A percentile compares a stretch with the other conserved stretches of the same genome.
Evolutionary conservation across 2,329 filamentous ascomycete genomes (phyloP).

Genomic region (Zymoseptoria passerinii): DNA sequence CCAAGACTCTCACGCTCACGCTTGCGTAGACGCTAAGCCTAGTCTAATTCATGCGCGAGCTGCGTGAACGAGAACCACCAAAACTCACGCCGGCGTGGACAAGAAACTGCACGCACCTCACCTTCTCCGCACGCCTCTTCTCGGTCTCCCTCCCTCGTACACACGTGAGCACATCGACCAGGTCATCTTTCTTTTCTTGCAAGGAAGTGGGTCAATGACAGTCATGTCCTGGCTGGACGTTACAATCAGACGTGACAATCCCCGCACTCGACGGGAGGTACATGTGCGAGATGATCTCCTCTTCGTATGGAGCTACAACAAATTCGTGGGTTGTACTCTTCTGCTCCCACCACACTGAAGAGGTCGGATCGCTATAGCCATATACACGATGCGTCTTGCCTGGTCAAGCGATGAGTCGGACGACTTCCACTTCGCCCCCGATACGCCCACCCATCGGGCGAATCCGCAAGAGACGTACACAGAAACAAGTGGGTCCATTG

Average conservation of each 20-base stretch:
- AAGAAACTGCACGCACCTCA: neutral
- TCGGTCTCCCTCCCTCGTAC: neutral
- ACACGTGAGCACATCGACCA: neutral
- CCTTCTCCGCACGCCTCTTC: neutral
- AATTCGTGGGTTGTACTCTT: neutral
- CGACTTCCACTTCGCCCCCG: neutral
- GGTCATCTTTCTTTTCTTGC: neutral
- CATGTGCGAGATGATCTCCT: neutral
- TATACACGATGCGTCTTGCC: neutral
- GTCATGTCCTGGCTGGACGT: neutral
- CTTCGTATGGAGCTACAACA: neutral
- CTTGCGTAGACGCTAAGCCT: too few species aligned
- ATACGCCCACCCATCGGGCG: neutral
- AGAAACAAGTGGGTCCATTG: neutral
- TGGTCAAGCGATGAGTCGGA: neutral
- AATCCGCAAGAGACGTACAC: constrained; percentile 3
- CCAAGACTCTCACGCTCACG: too few species aligned
- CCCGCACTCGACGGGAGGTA: neutral
- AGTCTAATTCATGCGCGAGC: too few species aligned
- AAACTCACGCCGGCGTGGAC: too few species aligned
- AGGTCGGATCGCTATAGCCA: neutral
- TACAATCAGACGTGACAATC: neutral
- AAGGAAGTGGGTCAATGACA: neutral
- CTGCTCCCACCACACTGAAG: neutral
- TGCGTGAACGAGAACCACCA: too few species aligned